Conservation (phyloP, 306 rosid genomes). For the Carpinus fangiana region DNA sequence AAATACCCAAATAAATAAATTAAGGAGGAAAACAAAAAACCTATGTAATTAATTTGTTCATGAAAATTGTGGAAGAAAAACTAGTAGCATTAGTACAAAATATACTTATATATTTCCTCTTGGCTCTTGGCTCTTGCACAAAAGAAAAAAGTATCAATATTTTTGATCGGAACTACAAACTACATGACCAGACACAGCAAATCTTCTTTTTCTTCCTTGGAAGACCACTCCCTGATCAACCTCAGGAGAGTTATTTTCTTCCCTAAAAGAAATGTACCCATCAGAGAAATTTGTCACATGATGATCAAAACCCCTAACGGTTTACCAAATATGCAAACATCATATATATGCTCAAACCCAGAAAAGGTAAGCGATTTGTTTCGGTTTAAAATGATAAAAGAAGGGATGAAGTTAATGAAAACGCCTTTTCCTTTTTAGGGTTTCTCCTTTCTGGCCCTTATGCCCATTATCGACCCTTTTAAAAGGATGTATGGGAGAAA, state of each 20-base stretch:
- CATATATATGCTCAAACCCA: conserved; percentile 8
- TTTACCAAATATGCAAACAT: not conserved
- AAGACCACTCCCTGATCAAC: not conserved
- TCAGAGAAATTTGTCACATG: not conserved
- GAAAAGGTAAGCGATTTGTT: conserved; percentile 16
- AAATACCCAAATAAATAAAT: not conserved
- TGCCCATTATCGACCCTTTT: not conserved
- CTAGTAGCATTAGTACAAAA: not conserved
- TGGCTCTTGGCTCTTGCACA: not conserved
- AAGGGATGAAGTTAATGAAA: conserved; percentile 9
- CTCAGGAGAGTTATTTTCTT: not conserved
- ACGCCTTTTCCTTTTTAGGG: conserved; percentile 22
- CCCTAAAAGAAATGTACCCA: not conserved
- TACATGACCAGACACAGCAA: not conserved
- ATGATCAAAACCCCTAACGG: conserved; percentile 3
- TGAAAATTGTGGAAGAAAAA: not conserved
- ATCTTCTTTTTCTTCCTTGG: not conserved
- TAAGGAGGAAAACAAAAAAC: not conserved
- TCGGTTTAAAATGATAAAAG: conserved; percentile 1
- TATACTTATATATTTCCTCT: not conserved
- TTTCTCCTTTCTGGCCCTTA: conserved; percentile 7
- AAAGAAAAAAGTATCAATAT: not conserved
- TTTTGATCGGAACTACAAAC: not conserved
- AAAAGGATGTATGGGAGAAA: not conserved
- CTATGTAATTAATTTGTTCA: not conserved